Evolutionary conservation across 2,329 filamentous ascomycete species (phyloP).

Genomic region (Cadophora gregata): DNA sequence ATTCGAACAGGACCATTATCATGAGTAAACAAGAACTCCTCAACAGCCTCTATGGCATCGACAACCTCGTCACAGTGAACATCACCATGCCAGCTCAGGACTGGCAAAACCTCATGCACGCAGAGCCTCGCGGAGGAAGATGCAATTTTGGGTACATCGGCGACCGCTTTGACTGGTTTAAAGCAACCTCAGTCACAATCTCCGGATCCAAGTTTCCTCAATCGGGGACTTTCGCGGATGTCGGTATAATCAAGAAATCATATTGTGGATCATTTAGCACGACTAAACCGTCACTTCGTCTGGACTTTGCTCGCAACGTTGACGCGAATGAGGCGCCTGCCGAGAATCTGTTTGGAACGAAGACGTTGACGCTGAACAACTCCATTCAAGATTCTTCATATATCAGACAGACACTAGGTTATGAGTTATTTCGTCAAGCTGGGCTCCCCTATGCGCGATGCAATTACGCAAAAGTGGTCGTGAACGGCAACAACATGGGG

Average conservation of each 20-base stretch:
- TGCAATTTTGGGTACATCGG: conserved; percentile 18
- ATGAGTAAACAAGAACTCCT: conserved; percentile 19
- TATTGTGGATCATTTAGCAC: conserved; percentile 20
- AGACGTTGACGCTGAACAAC: conserved; percentile 17
- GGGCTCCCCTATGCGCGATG: conserved; percentile 6
- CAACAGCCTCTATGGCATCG: conserved; percentile 18
- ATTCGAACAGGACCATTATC: neutral
- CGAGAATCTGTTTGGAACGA: conserved; percentile 16
- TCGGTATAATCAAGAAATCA: conserved; percentile 18
- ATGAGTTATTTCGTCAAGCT: conserved; percentile 16
- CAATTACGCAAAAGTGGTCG: conserved; percentile 8
- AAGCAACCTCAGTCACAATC: conserved; percentile 14
- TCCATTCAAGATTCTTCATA: conserved; percentile 9
- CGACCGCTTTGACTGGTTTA: conserved; percentile 21
- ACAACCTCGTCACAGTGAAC: conserved; percentile 15
- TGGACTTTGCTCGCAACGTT: conserved; percentile 14
- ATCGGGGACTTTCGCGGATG: neutral
- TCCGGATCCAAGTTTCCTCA: conserved; percentile 11
- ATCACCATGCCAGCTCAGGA: conserved; percentile 17
- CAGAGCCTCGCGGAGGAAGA: neutral
- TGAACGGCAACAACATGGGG: conserved; percentile 14
- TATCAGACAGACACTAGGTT: conserved; percentile 7
- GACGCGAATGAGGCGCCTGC: conserved; percentile 4
- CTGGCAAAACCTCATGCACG: neutral
- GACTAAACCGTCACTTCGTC: conserved; percentile 15